Percentiles rank a stretch among this genome's conserved stretches.
Conservation (phyloP, 192 early-diverging fungal species). For the Fimicolochytrium jonesii region DNA sequence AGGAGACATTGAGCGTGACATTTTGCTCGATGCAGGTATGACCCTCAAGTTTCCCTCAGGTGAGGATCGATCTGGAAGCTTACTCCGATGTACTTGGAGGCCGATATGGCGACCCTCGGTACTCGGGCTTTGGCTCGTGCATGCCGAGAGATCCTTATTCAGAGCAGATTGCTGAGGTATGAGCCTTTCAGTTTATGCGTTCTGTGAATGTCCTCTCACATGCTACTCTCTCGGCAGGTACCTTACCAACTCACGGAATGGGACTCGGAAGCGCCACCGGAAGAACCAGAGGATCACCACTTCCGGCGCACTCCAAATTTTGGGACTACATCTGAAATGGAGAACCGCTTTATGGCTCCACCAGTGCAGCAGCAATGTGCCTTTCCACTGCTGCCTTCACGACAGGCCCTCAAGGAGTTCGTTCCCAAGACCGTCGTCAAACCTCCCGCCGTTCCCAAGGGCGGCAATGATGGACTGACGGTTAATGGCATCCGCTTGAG, state of each 20-base stretch:
- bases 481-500: background rate
- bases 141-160: background rate
- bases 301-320: too few relatives aligned
- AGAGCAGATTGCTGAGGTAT: background rate
- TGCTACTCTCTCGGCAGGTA: too few relatives aligned
- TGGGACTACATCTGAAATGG: background rate
- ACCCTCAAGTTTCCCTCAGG: background rate
- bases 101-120: background rate
- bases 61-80: background rate
- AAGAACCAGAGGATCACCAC: too few relatives aligned
- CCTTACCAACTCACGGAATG: too few relatives aligned
- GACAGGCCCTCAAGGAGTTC: background rate
- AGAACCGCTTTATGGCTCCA: background rate
- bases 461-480: background rate
- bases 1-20: conserved; percentile 9
- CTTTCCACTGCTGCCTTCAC: background rate
- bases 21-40: background rate
- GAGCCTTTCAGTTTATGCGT: background rate
- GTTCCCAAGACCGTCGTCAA: background rate
- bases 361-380: background rate
- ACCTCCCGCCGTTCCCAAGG: background rate
- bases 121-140: background rate
- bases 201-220: background rate
- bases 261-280: too few relatives aligned
- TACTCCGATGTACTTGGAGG: background rate